Evolutionary conservation across 164 flowering plant species (phyloP).

Genomic region (Chimonanthus salicifolius): DNA sequence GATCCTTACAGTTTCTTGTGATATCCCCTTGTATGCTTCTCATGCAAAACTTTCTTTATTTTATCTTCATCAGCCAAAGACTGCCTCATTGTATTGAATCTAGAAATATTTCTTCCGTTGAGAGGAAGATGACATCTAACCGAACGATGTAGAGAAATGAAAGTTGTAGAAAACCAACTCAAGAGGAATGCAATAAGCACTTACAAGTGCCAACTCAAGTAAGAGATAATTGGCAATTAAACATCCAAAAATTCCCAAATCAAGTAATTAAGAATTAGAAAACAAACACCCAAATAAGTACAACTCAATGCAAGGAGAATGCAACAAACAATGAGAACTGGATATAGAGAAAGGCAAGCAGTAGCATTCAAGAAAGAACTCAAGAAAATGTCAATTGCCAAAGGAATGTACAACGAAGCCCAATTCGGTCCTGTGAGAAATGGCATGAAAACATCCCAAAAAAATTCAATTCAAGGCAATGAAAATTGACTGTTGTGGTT

Average conservation of each 20-base stretch:
- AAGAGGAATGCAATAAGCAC: not conserved
- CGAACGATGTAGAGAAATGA: too few relatives aligned
- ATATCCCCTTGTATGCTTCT: slow-evolving; percentile 6
- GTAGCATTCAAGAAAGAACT: too few relatives aligned
- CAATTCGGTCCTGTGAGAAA: not conserved
- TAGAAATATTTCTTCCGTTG: slow-evolving; percentile 82
- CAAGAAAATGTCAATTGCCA: not conserved
- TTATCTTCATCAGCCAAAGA: slow-evolving; percentile 73
- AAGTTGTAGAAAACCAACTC: not conserved
- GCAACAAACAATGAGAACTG: too few relatives aligned
- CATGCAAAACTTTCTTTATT: slow-evolving; percentile 15
- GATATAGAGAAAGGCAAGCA: too few relatives aligned
- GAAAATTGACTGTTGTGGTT: not conserved
- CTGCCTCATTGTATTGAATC: slow-evolving; percentile 71
- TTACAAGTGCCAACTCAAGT: not conserved
- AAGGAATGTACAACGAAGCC: not conserved
- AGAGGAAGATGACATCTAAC: slow-evolving; percentile 29
- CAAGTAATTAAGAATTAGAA: too few relatives aligned
- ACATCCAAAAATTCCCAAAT: not conserved
- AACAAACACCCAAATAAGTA: too few relatives aligned
- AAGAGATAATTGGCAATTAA: not conserved
- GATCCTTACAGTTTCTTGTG: slow-evolving; percentile 17
- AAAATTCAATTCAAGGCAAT: not conserved
- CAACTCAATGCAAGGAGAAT: too few relatives aligned
- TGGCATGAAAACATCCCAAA: not conserved